Evolutionary conservation across 345 rosid genomes (phyloP), one percentile per base, ranked within the genome.

Genomic region (Populus davidiana): DNA sequence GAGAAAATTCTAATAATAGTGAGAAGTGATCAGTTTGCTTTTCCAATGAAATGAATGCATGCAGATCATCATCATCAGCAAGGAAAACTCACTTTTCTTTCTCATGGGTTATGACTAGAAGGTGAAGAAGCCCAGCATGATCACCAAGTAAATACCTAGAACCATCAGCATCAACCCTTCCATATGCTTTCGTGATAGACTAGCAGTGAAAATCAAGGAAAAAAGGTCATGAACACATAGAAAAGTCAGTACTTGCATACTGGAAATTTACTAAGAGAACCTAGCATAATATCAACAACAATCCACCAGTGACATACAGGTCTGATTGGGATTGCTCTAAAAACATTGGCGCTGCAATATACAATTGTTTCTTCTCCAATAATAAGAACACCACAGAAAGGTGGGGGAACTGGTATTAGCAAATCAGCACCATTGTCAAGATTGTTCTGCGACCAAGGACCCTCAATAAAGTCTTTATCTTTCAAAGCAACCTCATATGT

Each of bases 401-500:
- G 99, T 39, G 94, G 93, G 33, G 99, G 98, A 56, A 96, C 97
- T 27, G 97, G 99, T 82, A 96, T 96, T 56, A 96, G 89, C 70
- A 94, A 82, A 85, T 90, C 91, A 76, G 98, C 98, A 41, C 97
- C 97, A 85, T 92, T 94, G 72, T 94, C 97, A 75, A 96, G 95
- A 87, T 90, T 92, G 89, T 92, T 96, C 81, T 92, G 98, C 39
- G 93, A 84, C 99, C 97, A 96, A 44, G 94, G 98, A 43, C 97
- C 99, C 92, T 94, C 98, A 25, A 88, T 87, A 85, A 94, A 94
- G 87, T 96, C 97, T 84, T 96, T 96, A 79, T 92, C 99, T 84
- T 94, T 96, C 72, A 96, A 54, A 75, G 92, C 93, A 80, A 94
- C 97, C 87, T 96, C 97, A 17, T 94, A 96, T 23, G 99, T 96